Base-by-base conservation (phyloP, 805 yeast species). In the Myxozyma melibiosi region DNA sequence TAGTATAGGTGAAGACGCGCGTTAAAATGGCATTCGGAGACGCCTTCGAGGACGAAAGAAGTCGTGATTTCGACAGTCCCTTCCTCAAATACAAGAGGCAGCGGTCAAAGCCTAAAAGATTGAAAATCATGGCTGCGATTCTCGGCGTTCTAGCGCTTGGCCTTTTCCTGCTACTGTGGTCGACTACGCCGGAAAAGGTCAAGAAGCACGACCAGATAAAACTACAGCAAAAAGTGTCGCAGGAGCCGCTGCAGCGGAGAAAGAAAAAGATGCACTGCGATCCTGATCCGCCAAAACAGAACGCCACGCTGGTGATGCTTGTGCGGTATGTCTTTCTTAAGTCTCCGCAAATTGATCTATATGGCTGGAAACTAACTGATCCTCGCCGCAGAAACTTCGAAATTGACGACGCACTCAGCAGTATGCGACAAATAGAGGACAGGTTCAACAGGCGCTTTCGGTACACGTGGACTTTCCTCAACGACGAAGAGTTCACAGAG, bases 401-500 rank as follows among this genome's bases (percentile, higher is more conserved):
- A 58, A 70, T 87, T 2, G 80, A 77, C 66, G 74, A 73, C 13
- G 75, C 88, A 67, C 68, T 84, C 4, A 78, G 78, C 45, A 79
- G 91, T 4, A 80, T 88, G 53, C 54, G 79, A 6, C 65, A 62
- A 28, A 80, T 91, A 53, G 97, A 92, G 74, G 97, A 90, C 71
- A 78, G 97, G 62, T 92, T 94, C 78, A 92, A 92, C 76, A 70
- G 74, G 16, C 79, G 87, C 46, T 91, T 75, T 74, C 79, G 87
- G 62, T 92, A 92, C 70, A 97, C 95, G 66, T 92, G 98, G 97
- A 94, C 90, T 27, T 94, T 92, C 72, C 78, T 92, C 66, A 92
- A 92, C 72, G 97, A 92, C 70, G 90, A 84, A 56, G 85, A 80
- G 46, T 94, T 92, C 74, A 78, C 82, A 50, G 90, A 88, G 2